phyloP scores from a whole-genome alignment of 2,329 filamentous ascomycete species.

The Scedosporium minutisporum region DNA sequence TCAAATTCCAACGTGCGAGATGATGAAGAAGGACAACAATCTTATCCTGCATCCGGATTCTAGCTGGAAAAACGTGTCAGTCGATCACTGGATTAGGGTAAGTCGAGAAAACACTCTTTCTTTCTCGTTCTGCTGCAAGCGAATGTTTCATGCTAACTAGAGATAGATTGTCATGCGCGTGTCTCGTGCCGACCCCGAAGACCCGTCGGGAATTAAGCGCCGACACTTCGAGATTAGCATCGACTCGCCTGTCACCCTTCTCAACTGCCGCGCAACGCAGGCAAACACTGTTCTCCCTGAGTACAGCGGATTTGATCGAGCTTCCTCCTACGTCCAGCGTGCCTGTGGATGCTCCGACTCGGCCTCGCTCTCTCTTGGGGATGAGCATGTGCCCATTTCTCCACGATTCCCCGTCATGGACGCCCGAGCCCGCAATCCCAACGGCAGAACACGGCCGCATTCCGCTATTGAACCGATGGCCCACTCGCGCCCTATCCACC shows the following conservation, averaged over 20 bases:
- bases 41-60: constrained; percentile 75
- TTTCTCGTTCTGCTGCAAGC: background rate
- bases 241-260: constrained; percentile 86
- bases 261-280: constrained; percentile 87
- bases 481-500: constrained; percentile 61
- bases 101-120: constrained; percentile 13
- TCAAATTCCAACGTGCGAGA: constrained; percentile 79
- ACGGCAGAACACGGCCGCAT: background rate
- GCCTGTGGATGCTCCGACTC: constrained; percentile 47
- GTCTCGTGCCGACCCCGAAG: constrained; percentile 70
- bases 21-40: constrained; percentile 64
- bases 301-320: constrained; percentile 50
- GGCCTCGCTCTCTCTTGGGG: background rate
- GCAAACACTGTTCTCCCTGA: constrained; percentile 79
- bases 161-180: constrained; percentile 80
- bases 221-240: constrained; percentile 95
- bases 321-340: constrained; percentile 33
- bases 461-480: constrained; percentile 24
- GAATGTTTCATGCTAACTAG: background rate
- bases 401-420: background rate
- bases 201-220: constrained; percentile 61
- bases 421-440: background rate
- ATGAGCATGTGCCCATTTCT: background rate
- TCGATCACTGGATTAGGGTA: constrained; percentile 95
- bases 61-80: constrained; percentile 87